phyloP scores from a whole-genome alignment of 2,329 filamentous ascomycete genomes.

The Thielaviopsis euricoi region DNA sequence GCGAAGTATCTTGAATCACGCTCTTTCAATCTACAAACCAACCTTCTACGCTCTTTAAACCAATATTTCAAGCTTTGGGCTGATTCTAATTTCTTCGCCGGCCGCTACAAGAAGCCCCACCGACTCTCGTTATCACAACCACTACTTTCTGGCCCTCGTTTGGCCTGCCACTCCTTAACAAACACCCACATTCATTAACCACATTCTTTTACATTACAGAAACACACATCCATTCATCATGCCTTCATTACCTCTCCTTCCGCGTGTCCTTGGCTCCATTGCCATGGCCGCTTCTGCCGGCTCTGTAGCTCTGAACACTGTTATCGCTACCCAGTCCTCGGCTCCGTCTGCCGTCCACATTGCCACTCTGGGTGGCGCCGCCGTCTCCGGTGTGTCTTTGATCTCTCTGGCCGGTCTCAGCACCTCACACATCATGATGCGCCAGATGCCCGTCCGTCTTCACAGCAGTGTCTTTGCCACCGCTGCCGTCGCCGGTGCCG shows the following conservation, averaged over 20 bases:
- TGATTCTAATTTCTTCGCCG: not conserved
- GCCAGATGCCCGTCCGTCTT: not conserved
- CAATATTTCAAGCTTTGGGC: not conserved
- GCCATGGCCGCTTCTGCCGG: conserved; percentile 6
- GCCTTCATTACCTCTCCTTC: conserved; percentile 1
- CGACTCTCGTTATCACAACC: not conserved
- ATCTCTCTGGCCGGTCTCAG: conserved; percentile 4
- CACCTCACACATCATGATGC: not conserved
- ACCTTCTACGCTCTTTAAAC: not conserved
- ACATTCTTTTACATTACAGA: not conserved
- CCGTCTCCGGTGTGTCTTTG: conserved; percentile 6
- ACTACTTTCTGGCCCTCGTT: not conserved
- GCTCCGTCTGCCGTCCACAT: conserved; percentile 7
- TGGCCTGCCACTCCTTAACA: not conserved
- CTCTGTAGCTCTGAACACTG: conserved; percentile 5
- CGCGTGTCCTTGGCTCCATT: conserved; percentile 4
- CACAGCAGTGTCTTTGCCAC: conserved; percentile 7
- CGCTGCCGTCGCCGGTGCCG: conserved; percentile 1
- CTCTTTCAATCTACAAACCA: not conserved
- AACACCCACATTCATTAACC: not conserved
- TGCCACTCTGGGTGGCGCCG: conserved; percentile 5
- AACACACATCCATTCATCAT: conserved; percentile 2
- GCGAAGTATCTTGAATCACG: not conserved
- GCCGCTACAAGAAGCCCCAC: not conserved
- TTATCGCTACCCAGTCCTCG: conserved; percentile 6